Conservation (phyloP, 1,284 basidiomycete genomes). For the Neolentinus lepideus region DNA sequence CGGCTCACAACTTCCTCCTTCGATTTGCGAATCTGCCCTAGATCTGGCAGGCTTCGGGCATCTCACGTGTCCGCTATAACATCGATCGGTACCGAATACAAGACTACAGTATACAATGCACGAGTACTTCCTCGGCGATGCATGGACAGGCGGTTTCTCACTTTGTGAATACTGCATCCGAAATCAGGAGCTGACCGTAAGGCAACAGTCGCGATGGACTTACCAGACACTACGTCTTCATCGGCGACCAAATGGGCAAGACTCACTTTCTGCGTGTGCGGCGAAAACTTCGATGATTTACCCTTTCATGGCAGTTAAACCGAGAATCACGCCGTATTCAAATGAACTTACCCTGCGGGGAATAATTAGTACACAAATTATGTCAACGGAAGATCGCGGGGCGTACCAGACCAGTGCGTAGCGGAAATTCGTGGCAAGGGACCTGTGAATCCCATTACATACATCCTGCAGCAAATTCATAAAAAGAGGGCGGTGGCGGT, state of each 20-base stretch:
- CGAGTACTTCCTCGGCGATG: too few species aligned
- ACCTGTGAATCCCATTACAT: conserved; percentile 88
- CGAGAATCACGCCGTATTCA: conserved; percentile 18
- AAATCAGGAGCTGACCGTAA: neutral
- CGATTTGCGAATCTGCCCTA: neutral
- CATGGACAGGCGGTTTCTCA: conserved; percentile 11
- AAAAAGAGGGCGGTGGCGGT: neutral
- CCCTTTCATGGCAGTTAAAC: conserved; percentile 41
- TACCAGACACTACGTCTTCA: conserved; percentile 92
- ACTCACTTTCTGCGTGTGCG: conserved; percentile 92
- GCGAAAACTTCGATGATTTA: conserved; percentile 85
- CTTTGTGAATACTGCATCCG: conserved; percentile 28
- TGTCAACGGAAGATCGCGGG: neutral
- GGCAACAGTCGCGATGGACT: conserved; percentile 24
- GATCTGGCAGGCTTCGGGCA: neutral
- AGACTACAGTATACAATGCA: too few species aligned
- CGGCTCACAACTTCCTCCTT: neutral
- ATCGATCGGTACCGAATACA: neutral
- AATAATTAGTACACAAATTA: neutral
- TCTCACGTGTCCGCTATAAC: neutral
- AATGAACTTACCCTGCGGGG: conserved; percentile 8
- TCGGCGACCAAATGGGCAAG: conserved; percentile 84
- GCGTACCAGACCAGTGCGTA: conserved; percentile 86
- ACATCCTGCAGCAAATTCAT: conserved; percentile 47
- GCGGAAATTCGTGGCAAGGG: conserved; percentile 85